phyloP scores from a whole-genome alignment of 768 basidiomycete genomes.

The Tricholoma saponaceum region DNA sequence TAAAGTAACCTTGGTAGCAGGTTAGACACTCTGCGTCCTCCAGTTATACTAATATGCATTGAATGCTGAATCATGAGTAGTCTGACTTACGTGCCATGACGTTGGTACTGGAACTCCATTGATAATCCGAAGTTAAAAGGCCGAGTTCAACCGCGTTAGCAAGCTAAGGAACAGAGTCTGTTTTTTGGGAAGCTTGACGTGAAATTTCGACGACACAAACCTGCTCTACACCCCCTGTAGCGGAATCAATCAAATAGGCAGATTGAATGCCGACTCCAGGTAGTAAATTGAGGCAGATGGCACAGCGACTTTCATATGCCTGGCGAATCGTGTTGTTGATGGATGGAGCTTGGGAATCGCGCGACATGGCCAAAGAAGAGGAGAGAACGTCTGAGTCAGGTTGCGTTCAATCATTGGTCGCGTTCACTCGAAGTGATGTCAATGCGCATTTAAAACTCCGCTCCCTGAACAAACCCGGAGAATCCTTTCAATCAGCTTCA shows the following conservation, averaged over 20 bases:
- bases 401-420: no score
- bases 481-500: no score
- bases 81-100: slow-evolving; percentile 6
- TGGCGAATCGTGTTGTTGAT: not conserved
- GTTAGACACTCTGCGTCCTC: slow-evolving; percentile 6
- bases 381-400: no score
- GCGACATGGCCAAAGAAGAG: not conserved
- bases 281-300: slow-evolving; percentile 5
- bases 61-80: not conserved
- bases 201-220: slow-evolving; percentile 4
- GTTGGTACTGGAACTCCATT: slow-evolving; percentile 4
- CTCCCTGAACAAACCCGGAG: no score
- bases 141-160: slow-evolving; percentile 3
- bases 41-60: not conserved
- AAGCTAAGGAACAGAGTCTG: slow-evolving; percentile 4
- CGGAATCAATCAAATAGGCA: slow-evolving; percentile 10
- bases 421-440: no score
- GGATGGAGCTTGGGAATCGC: not conserved
- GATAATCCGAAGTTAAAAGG: slow-evolving; percentile 5
- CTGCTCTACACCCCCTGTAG: slow-evolving; percentile 6
- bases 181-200: not conserved
- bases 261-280: slow-evolving; percentile 4
- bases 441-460: no score
- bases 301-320: slow-evolving; percentile 1
- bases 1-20: slow-evolving; percentile 9